Evolutionary conservation across 331 rosid species (phyloP).

Genomic region (Rhamnella rubrinervis): DNA sequence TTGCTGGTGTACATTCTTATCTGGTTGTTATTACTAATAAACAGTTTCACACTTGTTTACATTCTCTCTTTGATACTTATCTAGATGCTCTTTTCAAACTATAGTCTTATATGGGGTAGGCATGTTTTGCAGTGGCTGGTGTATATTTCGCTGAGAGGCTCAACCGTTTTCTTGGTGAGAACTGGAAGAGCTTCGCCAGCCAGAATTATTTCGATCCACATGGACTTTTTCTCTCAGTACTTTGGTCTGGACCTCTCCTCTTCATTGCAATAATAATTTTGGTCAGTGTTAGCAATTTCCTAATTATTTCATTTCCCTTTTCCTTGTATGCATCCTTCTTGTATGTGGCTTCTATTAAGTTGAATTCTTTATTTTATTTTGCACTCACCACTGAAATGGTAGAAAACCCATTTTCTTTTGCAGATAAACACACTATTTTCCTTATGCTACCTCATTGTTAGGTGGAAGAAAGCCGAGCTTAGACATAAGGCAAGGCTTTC

Average conservation of each 20-base stretch:
- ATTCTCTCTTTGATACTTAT: not conserved
- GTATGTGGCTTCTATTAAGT: conserved; percentile 10
- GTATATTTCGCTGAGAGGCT: conserved; percentile 84
- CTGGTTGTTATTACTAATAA: not conserved
- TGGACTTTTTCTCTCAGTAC: conserved; percentile 74
- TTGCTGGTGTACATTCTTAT: too few relatives aligned
- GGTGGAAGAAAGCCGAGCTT: conserved; percentile 95
- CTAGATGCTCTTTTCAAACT: conserved; percentile 3
- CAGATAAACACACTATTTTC: conserved; percentile 92
- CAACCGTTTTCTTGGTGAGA: conserved; percentile 53
- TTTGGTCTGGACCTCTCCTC: conserved; percentile 98
- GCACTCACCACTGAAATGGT: not conserved
- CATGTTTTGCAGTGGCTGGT: conserved; percentile 71
- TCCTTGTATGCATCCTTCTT: conserved; percentile 2
- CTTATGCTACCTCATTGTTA: conserved; percentile 73
- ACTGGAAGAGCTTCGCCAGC: conserved; percentile 80
- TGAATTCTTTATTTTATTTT: not conserved
- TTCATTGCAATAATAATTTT: conserved; percentile 74
- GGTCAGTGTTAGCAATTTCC: conserved; percentile 49
- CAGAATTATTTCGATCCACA: conserved; percentile 88
- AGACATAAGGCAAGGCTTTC: conserved; percentile 80
- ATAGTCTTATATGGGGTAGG: conserved; percentile 15
- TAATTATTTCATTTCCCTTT: not conserved
- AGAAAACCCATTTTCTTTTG: conserved; percentile 17
- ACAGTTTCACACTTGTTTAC: not conserved